These are phyloP conservation scores for Chloromonas sp. DNA, from an alignment of 163 green algal species.

Conservation along the genomic window DNA sequence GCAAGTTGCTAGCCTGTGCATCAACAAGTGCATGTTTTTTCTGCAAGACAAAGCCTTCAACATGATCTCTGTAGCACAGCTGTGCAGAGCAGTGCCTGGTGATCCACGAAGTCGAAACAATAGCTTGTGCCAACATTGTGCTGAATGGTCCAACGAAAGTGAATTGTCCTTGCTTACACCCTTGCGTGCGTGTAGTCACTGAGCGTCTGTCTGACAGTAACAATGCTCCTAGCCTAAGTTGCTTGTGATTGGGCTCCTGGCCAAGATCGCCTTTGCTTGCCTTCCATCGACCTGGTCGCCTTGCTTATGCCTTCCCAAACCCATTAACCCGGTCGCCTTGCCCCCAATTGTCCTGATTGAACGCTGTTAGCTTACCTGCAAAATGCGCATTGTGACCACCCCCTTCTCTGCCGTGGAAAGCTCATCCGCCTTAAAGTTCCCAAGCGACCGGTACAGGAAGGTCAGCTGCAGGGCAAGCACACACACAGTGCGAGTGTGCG, in stretches of 20 bases:
- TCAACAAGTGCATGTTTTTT: too few species aligned
- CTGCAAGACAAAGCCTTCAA: too few species aligned
- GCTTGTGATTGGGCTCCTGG: too few species aligned
- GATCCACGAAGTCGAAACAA: not conserved
- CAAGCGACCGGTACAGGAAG: not conserved
- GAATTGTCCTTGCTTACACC: not conserved
- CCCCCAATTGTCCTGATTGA: too few species aligned
- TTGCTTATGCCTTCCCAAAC: too few species aligned
- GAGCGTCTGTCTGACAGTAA: too few species aligned
- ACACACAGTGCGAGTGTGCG: not conserved
- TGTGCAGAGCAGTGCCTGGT: not conserved
- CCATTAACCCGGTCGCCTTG: too few species aligned
- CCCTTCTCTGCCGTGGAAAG: not conserved
- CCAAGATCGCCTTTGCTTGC: too few species aligned
- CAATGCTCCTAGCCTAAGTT: too few species aligned
- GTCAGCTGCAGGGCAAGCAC: not conserved
- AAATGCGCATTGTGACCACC: not conserved
- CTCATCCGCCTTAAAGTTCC: slow-evolving; percentile 6
- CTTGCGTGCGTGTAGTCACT: not conserved
- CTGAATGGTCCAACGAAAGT: not conserved
- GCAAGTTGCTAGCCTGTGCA: not conserved
- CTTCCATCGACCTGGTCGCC: too few species aligned
- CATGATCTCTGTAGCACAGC: too few species aligned
- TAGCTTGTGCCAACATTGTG: not conserved
- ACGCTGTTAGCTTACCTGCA: not conserved